Base-by-base conservation (phyloP, 306 rosid species). In the Betula pendula region DNA sequence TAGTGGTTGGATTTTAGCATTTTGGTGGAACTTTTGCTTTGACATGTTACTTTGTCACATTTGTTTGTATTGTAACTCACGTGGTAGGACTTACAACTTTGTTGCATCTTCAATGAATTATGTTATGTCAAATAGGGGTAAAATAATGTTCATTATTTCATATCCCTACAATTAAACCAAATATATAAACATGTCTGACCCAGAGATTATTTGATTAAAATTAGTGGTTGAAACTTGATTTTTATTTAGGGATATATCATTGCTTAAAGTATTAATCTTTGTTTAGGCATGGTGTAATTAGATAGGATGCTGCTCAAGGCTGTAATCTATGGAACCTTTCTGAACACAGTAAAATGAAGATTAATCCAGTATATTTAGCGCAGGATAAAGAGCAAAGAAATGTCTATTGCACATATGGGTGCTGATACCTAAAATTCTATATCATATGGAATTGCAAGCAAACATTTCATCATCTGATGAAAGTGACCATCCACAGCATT, bases 11-110 rank as follows among this genome's bases (percentile, higher is more conserved):
- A 49, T 40, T 49, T 75, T 75, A 72, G 65, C 60, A 47, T 81
- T 0, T 42, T 83, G 33, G 65, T 40, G 38, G 35, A 85, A 79
- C 77, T 75, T 83, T 81, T 75, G 31, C 35, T 79, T 59, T 83
- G 80, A 80, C 66, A 76, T 40, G 65, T 58, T 80, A 73, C 62
- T 48, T 76, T 81, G 78, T 84, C 87, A 83, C 81, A 52, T 63
- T 79, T 81, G 81, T 85, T 78, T 78, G 83, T 75, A 56, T 70
- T 75, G 68, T 79, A 73, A 65, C 76, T 71, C 78, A 75, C 77
- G 42, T 38, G 69, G 84, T 71, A 49, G 75, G 73, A 40, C 84
- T 78, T 71, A 14, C 72, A 71, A 70, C 85, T 82, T 80, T 84
- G 80, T 81, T 74, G 72, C 78, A 43, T 45, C 66, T 79, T 78